phyloP scores from a whole-genome alignment of 208 protist species.

The Naegleria fowleri region DNA sequence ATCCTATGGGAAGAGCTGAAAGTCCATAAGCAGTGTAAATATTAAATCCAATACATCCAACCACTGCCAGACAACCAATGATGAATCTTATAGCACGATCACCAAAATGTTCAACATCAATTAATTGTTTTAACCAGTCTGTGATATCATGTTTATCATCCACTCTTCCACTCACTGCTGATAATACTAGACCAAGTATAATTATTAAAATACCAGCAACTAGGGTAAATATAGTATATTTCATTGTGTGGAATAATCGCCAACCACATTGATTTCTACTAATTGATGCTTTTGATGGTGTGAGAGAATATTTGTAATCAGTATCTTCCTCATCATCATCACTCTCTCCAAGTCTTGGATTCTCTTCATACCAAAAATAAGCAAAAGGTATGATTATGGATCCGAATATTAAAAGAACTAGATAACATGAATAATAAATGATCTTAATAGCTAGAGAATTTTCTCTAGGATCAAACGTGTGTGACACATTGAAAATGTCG shows the following conservation, averaged over 20 bases:
- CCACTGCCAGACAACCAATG: not conserved
- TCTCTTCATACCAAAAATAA: conserved; percentile 32
- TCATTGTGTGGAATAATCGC: not conserved
- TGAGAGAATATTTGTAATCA: not conserved
- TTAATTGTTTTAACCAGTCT: not conserved
- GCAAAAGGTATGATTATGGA: conserved; percentile 25
- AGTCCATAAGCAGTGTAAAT: conserved; percentile 27
- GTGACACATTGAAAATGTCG: conserved; percentile 30
- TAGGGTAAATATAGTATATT: conserved; percentile 16
- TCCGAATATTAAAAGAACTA: conserved; percentile 9
- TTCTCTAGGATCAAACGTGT: not conserved
- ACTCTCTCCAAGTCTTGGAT: not conserved
- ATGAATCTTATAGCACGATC: conserved; percentile 14
- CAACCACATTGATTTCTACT: not conserved
- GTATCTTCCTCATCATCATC: not conserved
- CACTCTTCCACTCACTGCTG: not conserved
- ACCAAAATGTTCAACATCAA: not conserved
- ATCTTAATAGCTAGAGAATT: not conserved
- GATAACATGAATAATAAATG: conserved; percentile 22
- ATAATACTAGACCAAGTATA: not conserved
- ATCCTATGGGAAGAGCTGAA: conserved; percentile 3
- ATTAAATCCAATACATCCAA: not conserved
- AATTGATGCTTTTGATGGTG: not conserved
- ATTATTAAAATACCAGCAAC: not conserved
- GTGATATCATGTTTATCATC: not conserved